phyloP scores from a whole-genome alignment of 305 asterid species.

The Solanum hybrid region DNA sequence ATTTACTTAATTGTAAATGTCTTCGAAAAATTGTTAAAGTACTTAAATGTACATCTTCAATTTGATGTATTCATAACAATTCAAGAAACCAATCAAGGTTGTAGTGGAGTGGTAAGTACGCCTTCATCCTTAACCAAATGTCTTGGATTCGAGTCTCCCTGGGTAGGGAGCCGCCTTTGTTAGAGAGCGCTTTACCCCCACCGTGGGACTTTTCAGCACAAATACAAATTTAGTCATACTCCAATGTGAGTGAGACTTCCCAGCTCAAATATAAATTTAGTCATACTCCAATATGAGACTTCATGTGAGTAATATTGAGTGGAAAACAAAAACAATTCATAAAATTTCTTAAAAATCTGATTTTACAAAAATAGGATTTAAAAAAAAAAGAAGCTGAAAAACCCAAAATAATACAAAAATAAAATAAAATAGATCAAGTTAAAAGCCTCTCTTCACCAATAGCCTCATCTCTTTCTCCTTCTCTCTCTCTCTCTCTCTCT shows the following conservation, averaged over 20 bases:
- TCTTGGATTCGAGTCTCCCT: not conserved
- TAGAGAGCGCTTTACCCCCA: no score
- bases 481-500: not conserved
- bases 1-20: not conserved
- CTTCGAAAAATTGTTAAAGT: not conserved
- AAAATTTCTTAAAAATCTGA: not conserved
- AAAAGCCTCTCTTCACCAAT: not conserved
- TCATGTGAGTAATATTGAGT: not conserved
- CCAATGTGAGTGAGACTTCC: not conserved
- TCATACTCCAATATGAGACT: not conserved
- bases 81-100: not conserved
- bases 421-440: not conserved
- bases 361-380: not conserved
- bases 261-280: not conserved
- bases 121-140: not conserved
- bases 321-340: not conserved
- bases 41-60: not conserved
- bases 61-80: not conserved
- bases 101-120: no score
- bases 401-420: not conserved
- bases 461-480: not conserved
- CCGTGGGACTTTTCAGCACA: fast-evolving
- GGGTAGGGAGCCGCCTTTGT: not conserved
- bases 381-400: not conserved
- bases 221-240: not conserved